These are phyloP conservation scores for Sordariomycetes sp. DNA, from an alignment of 2,329 filamentous ascomycete species.

Conservation along the genomic window DNA sequence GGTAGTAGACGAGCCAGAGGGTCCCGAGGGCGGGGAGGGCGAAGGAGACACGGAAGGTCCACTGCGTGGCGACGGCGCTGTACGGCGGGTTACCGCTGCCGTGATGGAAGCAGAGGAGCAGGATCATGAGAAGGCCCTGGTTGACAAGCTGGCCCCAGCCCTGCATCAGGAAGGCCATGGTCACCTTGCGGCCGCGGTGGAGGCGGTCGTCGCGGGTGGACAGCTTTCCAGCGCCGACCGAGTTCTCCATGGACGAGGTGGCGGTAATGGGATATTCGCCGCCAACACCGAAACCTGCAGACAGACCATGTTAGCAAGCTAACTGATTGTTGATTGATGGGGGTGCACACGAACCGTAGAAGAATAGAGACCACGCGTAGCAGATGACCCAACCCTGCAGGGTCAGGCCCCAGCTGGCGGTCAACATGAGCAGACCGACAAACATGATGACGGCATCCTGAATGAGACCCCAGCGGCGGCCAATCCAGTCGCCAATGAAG, in stretches of 20 bases:
- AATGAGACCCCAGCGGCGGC: conserved; percentile 88
- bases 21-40: conserved; percentile 84
- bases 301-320: conserved; percentile 6
- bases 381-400: conserved; percentile 94
- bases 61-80: conserved; percentile 64
- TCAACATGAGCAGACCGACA: conserved; percentile 80
- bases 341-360: conserved; percentile 27
- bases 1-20: conserved; percentile 90
- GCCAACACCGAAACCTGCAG: conserved; percentile 43
- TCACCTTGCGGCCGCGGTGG: conserved; percentile 91
- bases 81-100: conserved; percentile 52
- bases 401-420: conserved; percentile 75
- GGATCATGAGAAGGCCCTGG: conserved; percentile 76
- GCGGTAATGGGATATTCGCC: conserved; percentile 96
- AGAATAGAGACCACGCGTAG: conserved; percentile 89
- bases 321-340: not conserved
- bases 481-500: conserved; percentile 60
- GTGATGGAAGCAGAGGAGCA: conserved; percentile 80
- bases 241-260: conserved; percentile 87
- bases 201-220: conserved; percentile 88
- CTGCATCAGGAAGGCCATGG: conserved; percentile 94
- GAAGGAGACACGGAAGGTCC: conserved; percentile 85
- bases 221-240: conserved; percentile 70
- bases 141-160: conserved; percentile 96
- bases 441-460: conserved; percentile 94